Base-by-base conservation (phyloP, 495 filamentous ascomycete genomes). In the Lasiosphaeriaceae sp. region DNA sequence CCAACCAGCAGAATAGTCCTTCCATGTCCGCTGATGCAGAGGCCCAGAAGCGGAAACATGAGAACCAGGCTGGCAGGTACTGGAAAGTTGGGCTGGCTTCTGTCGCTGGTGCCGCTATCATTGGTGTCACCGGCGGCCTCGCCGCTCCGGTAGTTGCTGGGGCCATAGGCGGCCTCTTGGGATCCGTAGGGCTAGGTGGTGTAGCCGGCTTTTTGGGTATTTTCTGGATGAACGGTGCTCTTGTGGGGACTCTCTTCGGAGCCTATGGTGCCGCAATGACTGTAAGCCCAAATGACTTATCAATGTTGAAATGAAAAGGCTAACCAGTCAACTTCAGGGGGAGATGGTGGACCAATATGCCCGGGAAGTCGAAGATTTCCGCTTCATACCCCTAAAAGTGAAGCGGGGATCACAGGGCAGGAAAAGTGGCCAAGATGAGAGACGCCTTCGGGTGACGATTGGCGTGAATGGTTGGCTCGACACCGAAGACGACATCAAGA, bases 71-170 rank as follows among this genome's bases (percentile, higher is more conserved):
- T 1, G 71, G 79, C 0, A 73, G 89, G 22, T 86, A 85, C 57
- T 94, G 88, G 90, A 96, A 96, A 63, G 90, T 96, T 37, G 90
- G 91, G 0, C 74, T 96, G 12, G 92, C 90, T 3, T 86, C 86
- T n/a, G 88, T 91, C 0, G 91, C 90, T 2, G 92, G 92, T 5
- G 92, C 92, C 7, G 90, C 88, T 0, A 67, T 96, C 8, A 91
- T 96, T 17, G 92, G 92, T 2, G 79, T 96, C 2, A 96, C 92
- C 1, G 92, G 92, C 2, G 92, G 92, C 1, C 79, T 96, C 2
- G 92, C 92, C 2, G 91, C 92, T 4, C 92, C 92, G 0, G 72
- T 95, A 0, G 88, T 96, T 12, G 92, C 92, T 0, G 92, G 90
- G 3, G 90, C 90, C 0, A 76, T 96, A n/a, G 90, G 91, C n/a